Conservation (phyloP, 1,284 basidiomycete genomes). For the Malassezia psittaci region DNA sequence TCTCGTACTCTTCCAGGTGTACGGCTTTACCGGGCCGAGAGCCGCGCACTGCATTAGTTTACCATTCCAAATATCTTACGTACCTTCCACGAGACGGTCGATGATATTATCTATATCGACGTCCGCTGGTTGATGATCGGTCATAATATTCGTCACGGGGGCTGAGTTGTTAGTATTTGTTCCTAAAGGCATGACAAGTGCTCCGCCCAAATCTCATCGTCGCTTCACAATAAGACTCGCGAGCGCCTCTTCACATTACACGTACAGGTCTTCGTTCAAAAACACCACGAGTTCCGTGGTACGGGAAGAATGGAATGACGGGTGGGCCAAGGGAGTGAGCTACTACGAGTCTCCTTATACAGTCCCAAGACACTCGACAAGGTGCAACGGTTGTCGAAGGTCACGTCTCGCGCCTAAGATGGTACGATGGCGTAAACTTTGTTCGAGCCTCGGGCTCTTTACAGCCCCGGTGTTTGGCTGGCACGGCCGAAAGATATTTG, state of each 20-base stretch:
- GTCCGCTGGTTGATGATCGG: conserved; percentile 39
- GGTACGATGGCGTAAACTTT: conserved; percentile 5
- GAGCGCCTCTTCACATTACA: neutral
- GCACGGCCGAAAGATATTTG: conserved; percentile 8
- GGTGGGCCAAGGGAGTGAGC: neutral
- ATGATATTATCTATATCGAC: conserved; percentile 48
- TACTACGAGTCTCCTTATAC: neutral
- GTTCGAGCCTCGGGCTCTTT: conserved; percentile 12
- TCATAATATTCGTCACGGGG: conserved; percentile 23
- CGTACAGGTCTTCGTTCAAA: neutral
- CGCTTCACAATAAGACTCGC: neutral
- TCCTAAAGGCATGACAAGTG: too few relatives aligned
- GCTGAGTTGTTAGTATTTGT: neutral
- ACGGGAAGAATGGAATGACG: too few relatives aligned
- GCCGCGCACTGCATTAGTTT: conserved; percentile 62
- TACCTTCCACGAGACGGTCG: conserved; percentile 44
- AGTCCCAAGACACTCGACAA: neutral
- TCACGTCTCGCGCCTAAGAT: neutral
- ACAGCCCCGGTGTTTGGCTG: conserved; percentile 16
- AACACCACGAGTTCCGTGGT: neutral
- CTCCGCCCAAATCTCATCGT: too few relatives aligned
- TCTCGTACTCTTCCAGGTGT: conserved; percentile 87
- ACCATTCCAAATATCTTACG: neutral
- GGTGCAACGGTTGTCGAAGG: neutral
- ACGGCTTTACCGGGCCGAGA: conserved; percentile 86